Percentiles rank a stretch among this genome's conserved stretches.
phyloP scores from a whole-genome alignment of 805 yeast species.

The Spathaspora gorwiae region DNA sequence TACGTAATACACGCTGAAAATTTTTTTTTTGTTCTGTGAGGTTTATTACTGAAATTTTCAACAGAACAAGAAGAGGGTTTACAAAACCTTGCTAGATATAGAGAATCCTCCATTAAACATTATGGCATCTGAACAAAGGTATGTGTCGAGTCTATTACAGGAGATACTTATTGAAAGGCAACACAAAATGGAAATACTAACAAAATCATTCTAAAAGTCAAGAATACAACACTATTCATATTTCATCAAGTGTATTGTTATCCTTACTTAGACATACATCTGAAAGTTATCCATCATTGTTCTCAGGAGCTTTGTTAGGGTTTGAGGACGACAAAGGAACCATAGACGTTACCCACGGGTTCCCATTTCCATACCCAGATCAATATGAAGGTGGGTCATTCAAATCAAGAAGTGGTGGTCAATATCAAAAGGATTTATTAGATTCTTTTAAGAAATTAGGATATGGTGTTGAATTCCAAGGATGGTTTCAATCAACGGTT shows the following conservation, averaged over 20 bases:
- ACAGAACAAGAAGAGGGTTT: too few relatives aligned
- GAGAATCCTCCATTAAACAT: not conserved
- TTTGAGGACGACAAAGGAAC: conserved; percentile 53
- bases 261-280: conserved; percentile 66
- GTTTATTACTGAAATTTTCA: too few relatives aligned
- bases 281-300: conserved; percentile 56
- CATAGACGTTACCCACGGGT: conserved; percentile 53
- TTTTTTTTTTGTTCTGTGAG: too few relatives aligned
- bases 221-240: conserved; percentile 31
- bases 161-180: not conserved
- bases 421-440: conserved; percentile 65
- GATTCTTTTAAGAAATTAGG: conserved; percentile 58
- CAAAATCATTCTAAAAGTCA: not conserved
- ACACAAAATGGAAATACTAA: not conserved
- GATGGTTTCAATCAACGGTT: conserved; percentile 73
- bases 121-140: conserved; percentile 1
- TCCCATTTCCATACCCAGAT: conserved; percentile 65
- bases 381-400: conserved; percentile 61
- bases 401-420: conserved; percentile 55
- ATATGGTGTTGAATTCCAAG: conserved; percentile 65
- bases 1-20: too few relatives aligned
- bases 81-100: too few relatives aligned
- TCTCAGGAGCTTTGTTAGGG: conserved; percentile 73
- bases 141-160: not conserved
- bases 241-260: conserved; percentile 50